A percentile compares a stretch with the other conserved stretches of the same genome.
Evolutionary conservation across 2,329 filamentous ascomycete species (phyloP).

Genomic region (Aspergillus hiratsukae): DNA sequence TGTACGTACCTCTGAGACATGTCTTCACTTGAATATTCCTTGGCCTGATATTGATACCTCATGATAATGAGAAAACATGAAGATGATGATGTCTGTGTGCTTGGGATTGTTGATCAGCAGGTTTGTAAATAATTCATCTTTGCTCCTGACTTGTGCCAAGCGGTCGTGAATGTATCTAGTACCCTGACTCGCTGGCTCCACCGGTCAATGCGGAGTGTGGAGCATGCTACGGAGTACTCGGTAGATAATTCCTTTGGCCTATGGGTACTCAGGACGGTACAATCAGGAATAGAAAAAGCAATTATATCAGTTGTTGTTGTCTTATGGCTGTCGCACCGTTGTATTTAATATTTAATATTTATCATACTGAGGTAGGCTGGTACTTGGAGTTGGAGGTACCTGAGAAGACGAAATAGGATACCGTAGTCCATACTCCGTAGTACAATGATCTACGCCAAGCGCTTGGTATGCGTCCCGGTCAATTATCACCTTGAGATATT

Average conservation of each 20-base stretch:
- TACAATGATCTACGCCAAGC: neutral
- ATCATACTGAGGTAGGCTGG: neutral
- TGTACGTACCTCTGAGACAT: neutral
- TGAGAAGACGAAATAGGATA: neutral
- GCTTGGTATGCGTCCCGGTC: neutral
- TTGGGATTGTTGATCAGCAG: neutral
- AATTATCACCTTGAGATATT: neutral
- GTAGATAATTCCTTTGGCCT: neutral
- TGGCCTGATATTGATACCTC: neutral
- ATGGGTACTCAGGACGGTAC: too few species aligned
- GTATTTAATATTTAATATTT: too few species aligned
- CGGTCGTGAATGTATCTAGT: neutral
- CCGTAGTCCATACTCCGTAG: neutral
- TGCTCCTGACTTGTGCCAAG: neutral
- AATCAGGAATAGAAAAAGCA: neutral
- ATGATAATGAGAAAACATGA: neutral
- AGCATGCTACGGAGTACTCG: neutral
- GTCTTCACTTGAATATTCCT: too few species aligned
- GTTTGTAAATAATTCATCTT: neutral
- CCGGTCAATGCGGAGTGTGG: neutral
- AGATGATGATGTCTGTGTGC: neutral
- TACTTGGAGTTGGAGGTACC: neutral
- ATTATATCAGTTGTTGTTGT: neutral
- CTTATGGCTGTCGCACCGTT: neutral
- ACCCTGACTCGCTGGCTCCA: neutral